These are phyloP conservation scores for Parachlorella kessleri DNA, from an alignment of 139 green algal genomes.

Conservation along the genomic window DNA sequence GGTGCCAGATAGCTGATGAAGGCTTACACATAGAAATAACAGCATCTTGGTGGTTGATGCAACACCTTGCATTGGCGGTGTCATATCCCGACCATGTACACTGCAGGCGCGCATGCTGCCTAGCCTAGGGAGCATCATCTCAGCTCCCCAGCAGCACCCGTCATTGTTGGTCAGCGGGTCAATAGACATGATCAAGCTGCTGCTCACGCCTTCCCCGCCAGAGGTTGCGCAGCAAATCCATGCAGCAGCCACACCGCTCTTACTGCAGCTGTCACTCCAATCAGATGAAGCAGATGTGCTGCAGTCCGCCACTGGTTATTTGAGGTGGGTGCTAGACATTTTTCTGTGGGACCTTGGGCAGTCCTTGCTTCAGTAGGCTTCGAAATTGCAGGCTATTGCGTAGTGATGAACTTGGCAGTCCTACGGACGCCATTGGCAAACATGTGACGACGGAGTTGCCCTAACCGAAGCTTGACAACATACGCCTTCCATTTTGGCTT, in stretches of 20 bases:
- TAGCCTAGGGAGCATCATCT: conserved; percentile 47
- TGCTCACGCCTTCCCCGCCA: conserved; percentile 39
- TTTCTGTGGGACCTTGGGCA: no score
- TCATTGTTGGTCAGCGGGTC: conserved; percentile 57
- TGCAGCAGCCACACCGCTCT: conserved; percentile 25
- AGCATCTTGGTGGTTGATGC: no score
- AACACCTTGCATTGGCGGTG: no score
- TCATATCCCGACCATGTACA: neutral
- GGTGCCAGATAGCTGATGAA: no score
- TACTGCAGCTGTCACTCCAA: conserved; percentile 33
- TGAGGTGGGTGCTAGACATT: neutral
- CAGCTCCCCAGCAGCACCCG: conserved; percentile 20
- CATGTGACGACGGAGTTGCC: no score
- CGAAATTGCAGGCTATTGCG: no score
- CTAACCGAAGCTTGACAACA: no score
- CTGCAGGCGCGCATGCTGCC: conserved; percentile 51
- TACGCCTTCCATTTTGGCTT: no score
- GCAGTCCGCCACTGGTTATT: conserved; percentile 33
- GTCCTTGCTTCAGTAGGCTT: no score
- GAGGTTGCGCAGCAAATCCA: conserved; percentile 44
- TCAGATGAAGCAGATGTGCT: conserved; percentile 52
- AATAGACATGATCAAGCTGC: conserved; percentile 62
- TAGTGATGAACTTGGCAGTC: no score
- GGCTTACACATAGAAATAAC: no score
- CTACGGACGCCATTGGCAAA: no score